These are phyloP conservation scores for Ophiostoma australiae DNA, from an alignment of 2,329 filamentous ascomycete species.

Conservation along the genomic window DNA sequence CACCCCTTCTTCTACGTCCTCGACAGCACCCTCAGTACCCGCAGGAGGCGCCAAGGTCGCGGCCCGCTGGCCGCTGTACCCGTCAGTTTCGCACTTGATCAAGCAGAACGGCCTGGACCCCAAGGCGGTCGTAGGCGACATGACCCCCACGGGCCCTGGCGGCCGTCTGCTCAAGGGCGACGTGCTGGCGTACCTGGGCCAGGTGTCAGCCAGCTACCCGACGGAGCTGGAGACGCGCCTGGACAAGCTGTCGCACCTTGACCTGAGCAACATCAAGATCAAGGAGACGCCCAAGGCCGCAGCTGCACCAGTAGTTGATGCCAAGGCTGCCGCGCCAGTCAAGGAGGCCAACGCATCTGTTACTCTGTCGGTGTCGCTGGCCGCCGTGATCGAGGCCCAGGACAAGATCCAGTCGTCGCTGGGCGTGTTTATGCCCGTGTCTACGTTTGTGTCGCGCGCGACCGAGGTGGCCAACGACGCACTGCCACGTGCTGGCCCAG, in stretches of 20 bases:
- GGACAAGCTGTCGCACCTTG: conserved; percentile 72
- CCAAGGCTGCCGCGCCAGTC: conserved; percentile 31
- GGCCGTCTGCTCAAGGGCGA: conserved; percentile 93
- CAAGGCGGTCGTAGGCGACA: conserved; percentile 69
- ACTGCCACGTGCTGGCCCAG: conserved; percentile 60
- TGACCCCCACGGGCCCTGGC: conserved; percentile 80
- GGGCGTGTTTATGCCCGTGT: conserved; percentile 75
- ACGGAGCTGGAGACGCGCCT: conserved; percentile 65
- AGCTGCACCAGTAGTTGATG: conserved; percentile 35
- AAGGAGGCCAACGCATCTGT: conserved; percentile 48
- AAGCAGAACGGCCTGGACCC: conserved; percentile 68
- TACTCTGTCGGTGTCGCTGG: conserved; percentile 70
- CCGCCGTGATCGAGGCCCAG: conserved; percentile 74
- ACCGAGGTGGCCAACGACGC: conserved; percentile 82
- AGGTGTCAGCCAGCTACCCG: conserved; percentile 67
- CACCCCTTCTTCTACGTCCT: background rate
- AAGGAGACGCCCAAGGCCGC: conserved; percentile 36
- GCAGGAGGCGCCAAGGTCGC: conserved; percentile 41
- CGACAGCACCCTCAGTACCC: conserved; percentile 26
- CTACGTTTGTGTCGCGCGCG: conserved; percentile 80
- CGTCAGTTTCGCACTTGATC: conserved; percentile 78
- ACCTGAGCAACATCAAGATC: conserved; percentile 92
- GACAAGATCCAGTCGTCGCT: conserved; percentile 71
- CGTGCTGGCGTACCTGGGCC: conserved; percentile 81
- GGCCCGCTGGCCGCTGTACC: conserved; percentile 69